phyloP scores from a whole-genome alignment of 352 stramenopile genomes.

The Pythium insidiosum region DNA sequence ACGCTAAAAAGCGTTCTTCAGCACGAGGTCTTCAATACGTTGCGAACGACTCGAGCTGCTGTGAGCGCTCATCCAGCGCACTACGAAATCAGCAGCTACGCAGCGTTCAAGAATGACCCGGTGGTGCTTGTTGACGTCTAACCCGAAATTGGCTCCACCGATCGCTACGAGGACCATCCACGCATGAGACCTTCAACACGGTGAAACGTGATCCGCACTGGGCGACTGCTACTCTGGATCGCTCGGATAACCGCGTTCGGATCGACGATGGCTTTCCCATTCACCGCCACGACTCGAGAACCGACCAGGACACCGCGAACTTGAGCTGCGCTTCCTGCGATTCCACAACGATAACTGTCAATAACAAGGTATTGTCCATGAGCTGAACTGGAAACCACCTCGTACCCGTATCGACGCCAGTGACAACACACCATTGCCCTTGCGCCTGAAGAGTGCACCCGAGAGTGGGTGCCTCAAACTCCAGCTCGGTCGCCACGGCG shows the following conservation, averaged over 20 bases:
- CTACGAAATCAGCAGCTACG: conserved; percentile 57
- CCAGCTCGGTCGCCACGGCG: conserved; percentile 44
- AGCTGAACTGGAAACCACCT: too few relatives aligned
- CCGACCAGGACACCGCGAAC: conserved; percentile 56
- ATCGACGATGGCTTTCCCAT: too few relatives aligned
- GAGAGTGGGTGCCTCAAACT: conserved; percentile 47
- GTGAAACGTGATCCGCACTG: conserved; percentile 57
- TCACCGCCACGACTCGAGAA: conserved; percentile 56
- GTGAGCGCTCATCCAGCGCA: conserved; percentile 16
- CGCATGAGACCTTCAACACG: conserved; percentile 76
- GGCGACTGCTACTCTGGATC: conserved; percentile 45
- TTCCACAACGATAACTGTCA: not conserved
- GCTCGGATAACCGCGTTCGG: conserved; percentile 41
- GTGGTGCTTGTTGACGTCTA: conserved; percentile 32
- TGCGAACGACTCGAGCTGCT: conserved; percentile 12
- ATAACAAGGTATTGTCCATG: too few relatives aligned
- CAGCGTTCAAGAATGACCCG: conserved; percentile 3
- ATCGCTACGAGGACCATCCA: conserved; percentile 28
- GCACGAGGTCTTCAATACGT: conserved; percentile 42
- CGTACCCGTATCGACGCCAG: conserved; percentile 37
- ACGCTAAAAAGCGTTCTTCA: conserved; percentile 62
- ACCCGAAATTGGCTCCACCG: not conserved
- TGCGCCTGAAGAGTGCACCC: conserved; percentile 45
- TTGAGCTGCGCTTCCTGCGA: conserved; percentile 35
- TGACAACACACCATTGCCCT: conserved; percentile 53